phyloP scores from a whole-genome alignment of 345 rosid genomes.

The Kandelia obovata region DNA sequence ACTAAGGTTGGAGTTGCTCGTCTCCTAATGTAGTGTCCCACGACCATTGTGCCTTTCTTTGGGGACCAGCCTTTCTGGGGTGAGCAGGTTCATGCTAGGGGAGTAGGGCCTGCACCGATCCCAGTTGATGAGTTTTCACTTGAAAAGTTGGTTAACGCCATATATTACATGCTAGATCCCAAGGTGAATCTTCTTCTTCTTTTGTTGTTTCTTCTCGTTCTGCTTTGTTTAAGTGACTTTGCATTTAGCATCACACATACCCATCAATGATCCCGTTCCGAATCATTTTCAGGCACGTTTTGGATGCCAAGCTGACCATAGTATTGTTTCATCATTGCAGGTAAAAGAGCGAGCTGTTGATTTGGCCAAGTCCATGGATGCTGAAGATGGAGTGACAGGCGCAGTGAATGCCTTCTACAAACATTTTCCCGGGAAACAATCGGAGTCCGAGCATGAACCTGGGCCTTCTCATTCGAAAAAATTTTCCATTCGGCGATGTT shows the following conservation, averaged over 20 bases:
- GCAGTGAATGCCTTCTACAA: conserved; percentile 55
- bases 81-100: conserved; percentile 49
- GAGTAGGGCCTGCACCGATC: conserved; percentile 54
- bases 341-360: conserved; percentile 45
- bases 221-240: neutral
- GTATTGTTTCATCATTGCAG: conserved; percentile 20
- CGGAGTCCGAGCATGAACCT: conserved; percentile 2
- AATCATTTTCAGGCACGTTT: neutral
- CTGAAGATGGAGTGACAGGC: conserved; percentile 53
- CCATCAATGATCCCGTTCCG: neutral
- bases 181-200: conserved; percentile 25
- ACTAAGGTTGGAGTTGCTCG: neutral
- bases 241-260: too few species aligned
- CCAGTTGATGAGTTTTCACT: conserved; percentile 47
- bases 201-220: neutral
- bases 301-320: neutral
- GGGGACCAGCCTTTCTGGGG: conserved; percentile 72
- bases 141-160: conserved; percentile 51
- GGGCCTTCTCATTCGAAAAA: conserved; percentile 5
- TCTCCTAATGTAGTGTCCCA: conserved; percentile 41
- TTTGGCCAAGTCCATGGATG: conserved; percentile 42
- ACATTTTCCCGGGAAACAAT: conserved; percentile 31
- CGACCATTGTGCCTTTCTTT: conserved; percentile 55
- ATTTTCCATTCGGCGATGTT: conserved; percentile 31
- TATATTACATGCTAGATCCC: conserved; percentile 44